Conservation (phyloP, 176 grass and related monocot genomes). For the Oryza australiensis region DNA sequence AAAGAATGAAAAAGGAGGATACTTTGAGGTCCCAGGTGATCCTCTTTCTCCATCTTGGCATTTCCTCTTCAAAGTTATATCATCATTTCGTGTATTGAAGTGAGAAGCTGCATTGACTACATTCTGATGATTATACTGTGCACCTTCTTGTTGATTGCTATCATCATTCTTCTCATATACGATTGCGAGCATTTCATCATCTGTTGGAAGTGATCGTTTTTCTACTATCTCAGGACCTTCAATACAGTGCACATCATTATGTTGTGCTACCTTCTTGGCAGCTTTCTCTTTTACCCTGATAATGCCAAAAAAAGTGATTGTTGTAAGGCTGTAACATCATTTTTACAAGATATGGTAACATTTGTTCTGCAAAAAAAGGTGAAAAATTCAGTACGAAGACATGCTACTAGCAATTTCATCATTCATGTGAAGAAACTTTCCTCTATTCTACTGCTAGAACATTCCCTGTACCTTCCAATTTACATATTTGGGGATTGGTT, state of each 20-base stretch:
- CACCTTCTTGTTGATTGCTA: constrained; percentile 34
- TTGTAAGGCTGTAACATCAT: constrained; percentile 16
- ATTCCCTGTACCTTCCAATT: neutral
- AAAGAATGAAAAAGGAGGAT: constrained; percentile 38
- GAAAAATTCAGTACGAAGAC: neutral
- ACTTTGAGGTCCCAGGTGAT: constrained; percentile 65
- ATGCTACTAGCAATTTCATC: neutral
- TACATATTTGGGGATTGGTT: neutral
- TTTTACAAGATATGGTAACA: neutral
- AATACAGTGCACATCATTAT: constrained; percentile 45
- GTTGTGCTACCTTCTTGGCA: constrained; percentile 32
- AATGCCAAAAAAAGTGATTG: constrained; percentile 23
- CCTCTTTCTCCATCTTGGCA: constrained; percentile 42
- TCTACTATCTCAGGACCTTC: constrained; percentile 50
- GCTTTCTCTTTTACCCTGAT: constrained; percentile 63
- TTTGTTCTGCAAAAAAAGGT: neutral
- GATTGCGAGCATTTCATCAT: constrained; percentile 50
- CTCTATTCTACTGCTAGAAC: neutral
- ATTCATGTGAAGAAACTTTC: constrained; percentile 15
- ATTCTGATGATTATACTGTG: constrained; percentile 27
- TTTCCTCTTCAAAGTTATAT: constrained; percentile 57
- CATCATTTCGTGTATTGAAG: constrained; percentile 21
- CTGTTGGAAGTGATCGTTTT: constrained; percentile 29
- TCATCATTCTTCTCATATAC: constrained; percentile 30
- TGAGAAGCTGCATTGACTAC: constrained; percentile 42